Percentiles rank a stretch among this genome's conserved stretches.
phyloP scores from a whole-genome alignment of 176 grass and related monocot genomes.

The Phragmites australis region DNA sequence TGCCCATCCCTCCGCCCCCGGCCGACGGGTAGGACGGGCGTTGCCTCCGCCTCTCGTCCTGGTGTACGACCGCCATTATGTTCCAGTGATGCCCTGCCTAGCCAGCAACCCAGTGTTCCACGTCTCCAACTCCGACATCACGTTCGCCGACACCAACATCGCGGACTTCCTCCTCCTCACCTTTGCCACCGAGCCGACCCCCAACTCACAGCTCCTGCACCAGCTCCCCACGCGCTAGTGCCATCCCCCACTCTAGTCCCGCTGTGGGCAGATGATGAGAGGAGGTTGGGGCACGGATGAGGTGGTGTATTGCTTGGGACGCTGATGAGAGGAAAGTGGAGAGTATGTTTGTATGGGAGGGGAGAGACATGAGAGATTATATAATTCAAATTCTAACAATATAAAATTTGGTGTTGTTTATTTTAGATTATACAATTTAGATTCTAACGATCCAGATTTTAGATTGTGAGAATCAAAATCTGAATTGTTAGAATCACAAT shows the following conservation, averaged over 20 bases:
- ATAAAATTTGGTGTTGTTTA: too few relatives aligned
- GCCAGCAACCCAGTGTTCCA: conserved; percentile 75
- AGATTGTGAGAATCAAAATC: too few relatives aligned
- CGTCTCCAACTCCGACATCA: conserved; percentile 59
- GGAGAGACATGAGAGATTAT: too few relatives aligned
- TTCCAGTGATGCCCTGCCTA: conserved; percentile 65
- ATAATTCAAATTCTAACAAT: too few relatives aligned
- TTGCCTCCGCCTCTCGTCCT: conserved; percentile 29
- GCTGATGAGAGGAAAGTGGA: too few relatives aligned
- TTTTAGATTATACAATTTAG: too few relatives aligned
- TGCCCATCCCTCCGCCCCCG: conserved; percentile 28
- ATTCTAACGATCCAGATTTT: too few relatives aligned
- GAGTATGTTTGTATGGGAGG: too few relatives aligned
- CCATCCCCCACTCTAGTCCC: conserved; percentile 34
- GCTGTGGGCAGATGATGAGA: conserved; percentile 52
- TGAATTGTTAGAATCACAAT: too few relatives aligned
- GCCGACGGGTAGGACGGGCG: neutral
- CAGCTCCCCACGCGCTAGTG: conserved; percentile 50
- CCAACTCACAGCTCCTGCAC: conserved; percentile 44
- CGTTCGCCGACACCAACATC: conserved; percentile 59
- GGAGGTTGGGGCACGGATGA: conserved; percentile 77
- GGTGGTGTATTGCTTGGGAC: conserved; percentile 59
- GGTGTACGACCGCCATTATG: conserved; percentile 54
- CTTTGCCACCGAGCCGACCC: conserved; percentile 44
- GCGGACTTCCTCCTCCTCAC: conserved; percentile 70